Conservation (phyloP, 2,329 filamentous ascomycete genomes). For the Tolypocladium paradoxum region DNA sequence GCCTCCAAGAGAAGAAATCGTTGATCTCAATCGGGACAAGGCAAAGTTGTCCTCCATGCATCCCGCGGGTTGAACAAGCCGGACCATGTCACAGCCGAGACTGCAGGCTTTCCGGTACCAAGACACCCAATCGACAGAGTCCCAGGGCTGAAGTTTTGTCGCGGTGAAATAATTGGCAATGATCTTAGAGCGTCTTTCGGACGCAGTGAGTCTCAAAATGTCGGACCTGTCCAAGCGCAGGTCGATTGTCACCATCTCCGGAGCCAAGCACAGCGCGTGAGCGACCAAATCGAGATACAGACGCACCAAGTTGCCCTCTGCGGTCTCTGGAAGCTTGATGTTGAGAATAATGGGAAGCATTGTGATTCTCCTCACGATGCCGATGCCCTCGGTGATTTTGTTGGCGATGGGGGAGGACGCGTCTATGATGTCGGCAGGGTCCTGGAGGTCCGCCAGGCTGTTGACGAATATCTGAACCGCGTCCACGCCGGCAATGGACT, state of each 20-base stretch:
- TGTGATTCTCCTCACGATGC: conserved; percentile 50
- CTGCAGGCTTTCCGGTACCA: conserved; percentile 47
- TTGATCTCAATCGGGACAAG: conserved; percentile 42
- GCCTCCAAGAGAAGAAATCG: conserved; percentile 29
- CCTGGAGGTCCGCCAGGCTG: conserved; percentile 22
- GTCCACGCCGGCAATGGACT: conserved; percentile 55
- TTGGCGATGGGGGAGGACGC: conserved; percentile 24
- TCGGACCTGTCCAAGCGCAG: conserved; percentile 41
- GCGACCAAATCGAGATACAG: conserved; percentile 45
- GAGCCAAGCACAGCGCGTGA: conserved; percentile 49
- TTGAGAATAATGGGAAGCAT: conserved; percentile 49
- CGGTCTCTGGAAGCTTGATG: conserved; percentile 23
- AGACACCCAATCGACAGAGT: conserved; percentile 40
- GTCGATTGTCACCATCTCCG: conserved; percentile 54
- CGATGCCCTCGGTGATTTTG: conserved; percentile 46
- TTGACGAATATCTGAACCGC: conserved; percentile 50
- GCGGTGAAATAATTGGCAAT: conserved; percentile 44
- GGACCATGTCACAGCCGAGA: conserved; percentile 51
- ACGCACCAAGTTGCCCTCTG: conserved; percentile 10
- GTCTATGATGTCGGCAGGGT: conserved; percentile 6
- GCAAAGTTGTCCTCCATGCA: conserved; percentile 53
- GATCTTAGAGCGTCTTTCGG: conserved; percentile 46
- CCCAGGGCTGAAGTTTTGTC: conserved; percentile 40
- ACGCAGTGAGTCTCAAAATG: conserved; percentile 37
- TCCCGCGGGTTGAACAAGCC: conserved; percentile 46